Evolutionary conservation across 1,139 yeast species (phyloP).

Genomic region (Zygosaccharomyces pseudobailii): DNA sequence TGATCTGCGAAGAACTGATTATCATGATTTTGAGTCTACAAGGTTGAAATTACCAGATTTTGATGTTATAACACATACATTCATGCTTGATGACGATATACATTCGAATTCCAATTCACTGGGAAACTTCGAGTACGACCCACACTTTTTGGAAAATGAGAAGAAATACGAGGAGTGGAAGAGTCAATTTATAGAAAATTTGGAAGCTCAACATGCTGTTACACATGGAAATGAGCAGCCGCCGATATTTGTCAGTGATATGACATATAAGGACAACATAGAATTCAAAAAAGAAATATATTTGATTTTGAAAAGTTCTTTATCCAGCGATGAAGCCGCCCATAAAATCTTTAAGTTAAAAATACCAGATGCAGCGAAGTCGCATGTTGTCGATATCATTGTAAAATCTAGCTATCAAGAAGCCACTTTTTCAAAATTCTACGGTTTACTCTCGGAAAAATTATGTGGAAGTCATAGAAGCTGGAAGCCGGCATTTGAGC

Average conservation of each 20-base stretch:
- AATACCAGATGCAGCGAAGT: conserved; percentile 38
- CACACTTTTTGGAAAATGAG: conserved; percentile 50
- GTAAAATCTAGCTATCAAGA: conserved; percentile 85
- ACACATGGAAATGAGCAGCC: conserved; percentile 18
- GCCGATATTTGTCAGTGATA: conserved; percentile 41
- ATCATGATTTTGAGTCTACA: conserved; percentile 37
- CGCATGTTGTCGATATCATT: conserved; percentile 64
- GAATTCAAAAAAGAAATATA: conserved; percentile 72
- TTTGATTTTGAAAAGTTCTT: conserved; percentile 79
- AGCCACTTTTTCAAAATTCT: conserved; percentile 79
- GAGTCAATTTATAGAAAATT: conserved; percentile 1
- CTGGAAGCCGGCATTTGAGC: conserved; percentile 56
- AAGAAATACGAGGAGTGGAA: conserved; percentile 38
- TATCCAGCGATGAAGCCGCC: conserved; percentile 90
- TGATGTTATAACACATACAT: conserved; percentile 47
- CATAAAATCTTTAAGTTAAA: conserved; percentile 66
- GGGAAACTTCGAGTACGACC: conserved; percentile 51
- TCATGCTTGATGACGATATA: conserved; percentile 49
- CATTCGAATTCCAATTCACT: conserved; percentile 43
- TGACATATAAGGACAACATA: conserved; percentile 61
- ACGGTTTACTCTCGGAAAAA: conserved; percentile 73
- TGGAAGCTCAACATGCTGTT: conserved; percentile 1
- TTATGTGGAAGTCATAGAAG: conserved; percentile 45
- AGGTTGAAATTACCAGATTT: not conserved
- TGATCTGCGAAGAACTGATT: conserved; percentile 47